These are phyloP conservation scores for Daldinia grandis DNA, from an alignment of 495 filamentous ascomycete species.

Conservation along the genomic window DNA sequence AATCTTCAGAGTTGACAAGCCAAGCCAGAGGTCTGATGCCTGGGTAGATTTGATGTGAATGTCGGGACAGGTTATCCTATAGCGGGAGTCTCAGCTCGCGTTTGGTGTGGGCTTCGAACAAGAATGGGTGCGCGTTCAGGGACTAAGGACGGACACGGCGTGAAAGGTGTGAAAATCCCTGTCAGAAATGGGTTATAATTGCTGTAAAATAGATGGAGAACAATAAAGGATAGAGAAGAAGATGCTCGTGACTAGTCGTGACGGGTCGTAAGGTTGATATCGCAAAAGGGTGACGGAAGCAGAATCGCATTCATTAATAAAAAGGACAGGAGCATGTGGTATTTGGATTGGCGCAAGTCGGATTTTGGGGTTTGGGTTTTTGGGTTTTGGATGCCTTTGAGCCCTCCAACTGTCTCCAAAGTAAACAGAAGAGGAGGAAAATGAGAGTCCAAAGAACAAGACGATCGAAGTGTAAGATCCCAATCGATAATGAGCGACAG, in stretches of 20 bases:
- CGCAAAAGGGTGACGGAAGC: constrained; percentile 16
- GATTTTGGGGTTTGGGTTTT: background rate
- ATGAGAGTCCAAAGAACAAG: constrained; percentile 27
- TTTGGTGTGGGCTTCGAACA: background rate
- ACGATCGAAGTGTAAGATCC: constrained; percentile 13
- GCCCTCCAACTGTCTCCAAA: constrained; percentile 13
- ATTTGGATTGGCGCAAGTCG: constrained; percentile 19
- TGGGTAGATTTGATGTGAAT: background rate
- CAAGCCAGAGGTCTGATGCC: background rate
- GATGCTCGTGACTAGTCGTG: constrained; percentile 21
- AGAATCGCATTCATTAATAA: constrained; percentile 25
- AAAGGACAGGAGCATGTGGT: background rate
- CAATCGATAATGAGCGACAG: constrained; percentile 29
- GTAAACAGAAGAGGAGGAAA: constrained; percentile 6
- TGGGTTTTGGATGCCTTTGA: background rate
- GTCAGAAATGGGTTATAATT: background rate
- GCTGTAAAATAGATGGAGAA: background rate
- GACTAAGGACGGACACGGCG: background rate
- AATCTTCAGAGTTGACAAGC: background rate
- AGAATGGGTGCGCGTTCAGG: background rate
- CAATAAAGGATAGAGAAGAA: background rate
- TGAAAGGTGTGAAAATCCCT: background rate
- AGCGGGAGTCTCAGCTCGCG: background rate
- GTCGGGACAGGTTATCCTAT: background rate
- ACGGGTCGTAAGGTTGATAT: constrained; percentile 21